A percentile compares a stretch with the other conserved stretches of the same genome.
phyloP scores from a whole-genome alignment of 768 basidiomycete species.

The Lyophyllum atratum region DNA sequence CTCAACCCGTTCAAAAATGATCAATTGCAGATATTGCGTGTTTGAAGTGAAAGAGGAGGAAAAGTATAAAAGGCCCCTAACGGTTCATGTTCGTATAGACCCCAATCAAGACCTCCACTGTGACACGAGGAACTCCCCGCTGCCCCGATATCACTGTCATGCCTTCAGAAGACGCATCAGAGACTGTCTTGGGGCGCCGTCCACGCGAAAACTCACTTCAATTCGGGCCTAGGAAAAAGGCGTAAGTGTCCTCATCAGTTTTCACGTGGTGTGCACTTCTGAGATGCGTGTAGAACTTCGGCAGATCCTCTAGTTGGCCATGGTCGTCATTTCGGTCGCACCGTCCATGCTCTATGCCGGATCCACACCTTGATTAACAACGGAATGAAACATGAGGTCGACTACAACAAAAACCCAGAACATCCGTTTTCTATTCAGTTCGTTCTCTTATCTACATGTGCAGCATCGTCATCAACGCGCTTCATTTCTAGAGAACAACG shows the following conservation, averaged over 20 bases:
- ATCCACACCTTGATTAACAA: constrained; percentile 19
- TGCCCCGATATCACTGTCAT: not conserved
- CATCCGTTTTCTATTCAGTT: not conserved
- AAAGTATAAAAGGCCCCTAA: no score
- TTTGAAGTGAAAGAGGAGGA: no score
- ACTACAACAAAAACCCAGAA: not conserved
- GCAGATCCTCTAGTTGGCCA: constrained; percentile 21
- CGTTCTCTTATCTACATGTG: not conserved
- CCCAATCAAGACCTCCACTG: no score
- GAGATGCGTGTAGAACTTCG: not conserved
- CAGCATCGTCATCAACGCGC: not conserved
- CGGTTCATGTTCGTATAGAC: no score
- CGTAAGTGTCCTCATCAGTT: not conserved
- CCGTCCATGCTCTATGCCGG: constrained; percentile 10
- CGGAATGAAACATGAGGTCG: constrained; percentile 7
- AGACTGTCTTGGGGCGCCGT: not conserved
- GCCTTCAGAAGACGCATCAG: not conserved
- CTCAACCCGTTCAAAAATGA: no score
- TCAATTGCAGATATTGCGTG: no score
- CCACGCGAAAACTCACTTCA: not conserved
- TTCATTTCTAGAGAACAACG: not conserved
- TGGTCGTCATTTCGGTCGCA: constrained; percentile 23
- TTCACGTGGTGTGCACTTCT: not conserved
- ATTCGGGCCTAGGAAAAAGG: not conserved
- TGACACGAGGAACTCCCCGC: no score